These are phyloP conservation scores for Trebouxiophyceae sp. DNA, from an alignment of 163 green algal genomes.

Conservation along the genomic window DNA sequence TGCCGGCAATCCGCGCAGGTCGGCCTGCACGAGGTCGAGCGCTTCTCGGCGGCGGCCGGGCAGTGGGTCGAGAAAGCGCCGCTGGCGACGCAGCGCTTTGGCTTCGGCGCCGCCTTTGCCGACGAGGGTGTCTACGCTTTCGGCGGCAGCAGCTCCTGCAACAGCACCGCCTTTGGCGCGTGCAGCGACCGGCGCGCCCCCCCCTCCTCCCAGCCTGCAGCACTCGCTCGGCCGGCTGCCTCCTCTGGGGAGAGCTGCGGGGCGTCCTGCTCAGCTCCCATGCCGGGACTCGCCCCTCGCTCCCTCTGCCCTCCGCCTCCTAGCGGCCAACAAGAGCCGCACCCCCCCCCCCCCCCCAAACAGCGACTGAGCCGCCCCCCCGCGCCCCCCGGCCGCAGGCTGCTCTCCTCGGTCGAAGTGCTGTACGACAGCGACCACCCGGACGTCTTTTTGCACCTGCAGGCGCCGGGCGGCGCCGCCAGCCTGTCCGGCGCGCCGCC, in stretches of 20 bases:
- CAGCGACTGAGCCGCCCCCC: too few species aligned
- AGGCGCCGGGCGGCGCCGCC: not conserved
- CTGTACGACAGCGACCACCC: constrained; percentile 3
- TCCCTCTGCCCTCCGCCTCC: too few species aligned
- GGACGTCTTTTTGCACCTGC: constrained; percentile 1
- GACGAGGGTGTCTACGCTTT: constrained; percentile 3
- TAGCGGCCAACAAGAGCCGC: too few species aligned
- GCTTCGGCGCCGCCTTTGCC: constrained; percentile 1
- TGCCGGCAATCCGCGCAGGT: not conserved
- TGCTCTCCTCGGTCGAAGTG: constrained; percentile 1
- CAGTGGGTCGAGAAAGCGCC: constrained; percentile 1
- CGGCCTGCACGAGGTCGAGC: constrained; percentile 2
- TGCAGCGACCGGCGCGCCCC: not conserved
- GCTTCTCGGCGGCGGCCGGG: not conserved
- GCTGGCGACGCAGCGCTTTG: not conserved
- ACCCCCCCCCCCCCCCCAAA: too few species aligned
- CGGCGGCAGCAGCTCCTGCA: constrained; percentile 1
- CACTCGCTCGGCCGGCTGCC: too few species aligned
- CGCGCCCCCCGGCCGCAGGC: too few species aligned
- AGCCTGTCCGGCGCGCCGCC: not conserved
- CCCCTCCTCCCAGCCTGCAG: too few species aligned
- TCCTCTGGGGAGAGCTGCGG: too few species aligned
- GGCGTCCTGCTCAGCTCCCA: too few species aligned
- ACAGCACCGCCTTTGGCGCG: not conserved
- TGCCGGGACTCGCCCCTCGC: too few species aligned